Conservation (phyloP, 192 early-diverging fungal species). For the Backusella morwellensis region DNA sequence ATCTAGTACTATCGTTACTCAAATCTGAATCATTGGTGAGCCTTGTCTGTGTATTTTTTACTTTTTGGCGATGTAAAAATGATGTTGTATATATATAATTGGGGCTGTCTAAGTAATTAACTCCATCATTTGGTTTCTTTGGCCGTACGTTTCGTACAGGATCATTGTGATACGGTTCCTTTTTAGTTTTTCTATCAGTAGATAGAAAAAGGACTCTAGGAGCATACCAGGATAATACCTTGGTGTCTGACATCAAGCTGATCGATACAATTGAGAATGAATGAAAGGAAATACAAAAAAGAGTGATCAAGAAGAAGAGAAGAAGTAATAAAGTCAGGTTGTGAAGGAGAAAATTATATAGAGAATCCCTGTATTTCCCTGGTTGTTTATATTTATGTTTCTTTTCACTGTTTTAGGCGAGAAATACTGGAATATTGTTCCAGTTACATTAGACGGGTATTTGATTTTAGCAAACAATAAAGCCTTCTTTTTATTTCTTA, state of each 20-base stretch:
- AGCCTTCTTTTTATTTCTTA: not conserved
- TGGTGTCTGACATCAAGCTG: not conserved
- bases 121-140: not conserved
- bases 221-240: not conserved
- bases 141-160: not conserved
- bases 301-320: not conserved
- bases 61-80: not conserved
- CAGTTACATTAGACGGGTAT: not conserved
- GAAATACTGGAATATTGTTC: not conserved
- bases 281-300: not conserved
- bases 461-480: not conserved
- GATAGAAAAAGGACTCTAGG: not conserved
- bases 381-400: conserved; percentile 5
- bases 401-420: not conserved
- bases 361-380: not conserved
- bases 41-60: not conserved
- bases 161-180: not conserved
- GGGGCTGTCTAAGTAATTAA: not conserved
- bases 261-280: not conserved
- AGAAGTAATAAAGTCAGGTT: not conserved
- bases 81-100: not conserved
- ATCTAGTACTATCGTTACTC: not conserved
- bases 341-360: not conserved
- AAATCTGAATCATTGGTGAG: not conserved
- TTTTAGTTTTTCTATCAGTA: not conserved